phyloP scores from a whole-genome alignment of 352 stramenopile genomes.

The Pythium pyrilobum region DNA sequence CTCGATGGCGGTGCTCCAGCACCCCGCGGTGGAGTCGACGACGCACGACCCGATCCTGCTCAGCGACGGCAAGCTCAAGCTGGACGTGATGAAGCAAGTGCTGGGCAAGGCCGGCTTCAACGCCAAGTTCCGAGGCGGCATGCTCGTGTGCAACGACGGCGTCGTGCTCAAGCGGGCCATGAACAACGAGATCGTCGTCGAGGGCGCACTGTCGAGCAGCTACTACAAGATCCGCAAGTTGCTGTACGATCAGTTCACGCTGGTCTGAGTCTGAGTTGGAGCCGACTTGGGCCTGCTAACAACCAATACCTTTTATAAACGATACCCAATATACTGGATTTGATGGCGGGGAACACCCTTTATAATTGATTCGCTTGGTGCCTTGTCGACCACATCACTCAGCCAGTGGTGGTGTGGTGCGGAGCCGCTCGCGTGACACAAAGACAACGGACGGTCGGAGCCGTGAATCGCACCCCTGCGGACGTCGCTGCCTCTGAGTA shows the following conservation, averaged over 20 bases:
- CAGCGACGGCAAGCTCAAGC: constrained; percentile 86
- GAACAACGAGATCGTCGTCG: constrained; percentile 87
- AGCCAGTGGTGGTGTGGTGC: constrained; percentile 18
- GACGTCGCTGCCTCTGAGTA: constrained; percentile 10
- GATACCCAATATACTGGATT: neutral
- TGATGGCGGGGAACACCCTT: neutral
- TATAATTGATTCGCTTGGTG: constrained; percentile 4
- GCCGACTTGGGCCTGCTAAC: neutral
- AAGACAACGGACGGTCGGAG: too few relatives aligned
- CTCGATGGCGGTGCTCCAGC: constrained; percentile 65
- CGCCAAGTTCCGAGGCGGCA: constrained; percentile 85
- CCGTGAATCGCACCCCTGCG: too few relatives aligned
- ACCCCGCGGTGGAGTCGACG: constrained; percentile 30
- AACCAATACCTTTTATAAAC: constrained; percentile 11
- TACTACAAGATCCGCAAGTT: constrained; percentile 86
- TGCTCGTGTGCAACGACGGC: constrained; percentile 86
- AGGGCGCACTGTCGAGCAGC: constrained; percentile 76
- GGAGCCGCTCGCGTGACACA: too few relatives aligned
- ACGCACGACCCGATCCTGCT: constrained; percentile 79
- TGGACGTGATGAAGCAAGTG: constrained; percentile 88
- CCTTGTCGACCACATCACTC: constrained; percentile 23
- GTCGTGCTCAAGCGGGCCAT: constrained; percentile 81
- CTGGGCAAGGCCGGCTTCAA: constrained; percentile 83
- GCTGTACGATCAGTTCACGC: constrained; percentile 85
- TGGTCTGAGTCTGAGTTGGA: constrained; percentile 46